Evolutionary conservation across 768 basidiomycete genomes (phyloP), one percentile per base, ranked within the genome.

Genomic region (Boletus patriciae): DNA sequence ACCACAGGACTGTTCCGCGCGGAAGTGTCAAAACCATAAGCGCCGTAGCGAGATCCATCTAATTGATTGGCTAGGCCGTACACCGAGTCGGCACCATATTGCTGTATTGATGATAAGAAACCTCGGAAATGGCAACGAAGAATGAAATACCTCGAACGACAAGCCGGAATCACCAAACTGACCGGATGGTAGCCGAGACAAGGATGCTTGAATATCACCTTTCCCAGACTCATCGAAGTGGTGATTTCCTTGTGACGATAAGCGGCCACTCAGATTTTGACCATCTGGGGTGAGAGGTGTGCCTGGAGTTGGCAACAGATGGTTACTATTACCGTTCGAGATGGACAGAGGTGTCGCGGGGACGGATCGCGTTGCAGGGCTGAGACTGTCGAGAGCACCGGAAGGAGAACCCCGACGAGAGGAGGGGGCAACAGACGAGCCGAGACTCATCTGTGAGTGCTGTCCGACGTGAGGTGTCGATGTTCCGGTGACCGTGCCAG

Each of bases 331-430:
- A 41, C 77, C 77, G 43, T 77, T 79, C 15, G 83, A 62, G n/a
- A 86, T 72, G 10, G 75, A 74, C 8, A 91, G 71, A 21, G 91
- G 91, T 4, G 91, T 92, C 2, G 88, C 90, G 46, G 91, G 91
- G 21, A 93, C 91, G 40, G 91, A 93, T 54, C 90, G 87, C 33
- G 88, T 83, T 33, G 85, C 78, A 36, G 77, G 74, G 36, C 80
- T 80, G 52, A 89, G 70, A 50, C 75, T 77, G 52, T 92, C 89
- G 21, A 87, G 72, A 18, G 83, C 68, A 50, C 81, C 81, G 13
- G 84, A 84, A 33, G 91, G 90, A 16, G 91, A 92, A 21, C 86
- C 83, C 42, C 89, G 83, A 55, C 90, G 86, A 21, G 89, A 89
- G 12, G 77, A 70, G 0, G 88, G 81, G 7, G 70, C 63, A 36